Evolutionary conservation across 2,329 filamentous ascomycete genomes (phyloP), one percentile per base, ranked within the genome.

Genomic region (Boeremia exigua): DNA sequence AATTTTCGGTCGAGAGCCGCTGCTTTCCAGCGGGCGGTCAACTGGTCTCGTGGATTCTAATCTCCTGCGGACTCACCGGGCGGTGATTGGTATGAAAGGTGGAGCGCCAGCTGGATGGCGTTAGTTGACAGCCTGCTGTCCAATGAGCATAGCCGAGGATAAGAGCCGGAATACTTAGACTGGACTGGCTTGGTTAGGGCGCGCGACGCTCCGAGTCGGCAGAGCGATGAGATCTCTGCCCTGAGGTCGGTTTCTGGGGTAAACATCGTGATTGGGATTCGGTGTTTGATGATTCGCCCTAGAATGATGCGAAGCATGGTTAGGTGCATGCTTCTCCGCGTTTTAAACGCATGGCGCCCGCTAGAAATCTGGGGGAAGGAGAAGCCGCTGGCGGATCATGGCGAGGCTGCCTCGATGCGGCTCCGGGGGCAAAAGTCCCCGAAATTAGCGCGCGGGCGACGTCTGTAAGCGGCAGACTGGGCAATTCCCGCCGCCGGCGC

Each of bases 291-390:
- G 46, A 46, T 55, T 32, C 15, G 47, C 53, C 29, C 30, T 34
- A 42, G 23, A 37, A 39, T 30, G 33, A 37, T 30, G 32, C 37
- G 27, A 36, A 56, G 40, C 43, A 55, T 32, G 40, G 34, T 50
- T 46, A 50, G 52, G 15, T 55, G 42, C 52, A 50, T 50, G 53
- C 43, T 56, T 56, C 53, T 56, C 53, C 53, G 37, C 47, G 37
- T 56, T 56, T 44, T 50, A 19, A 40, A 38, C 42, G 36, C 53
- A 47, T 56, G 53, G 53, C 47, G 53, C 53, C 53, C 53, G 48
- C 47, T 56, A 47, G 37, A 56, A 50, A 51, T 9, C 42, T 43
- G 42, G 53, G 47, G 53, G 47, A 49, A 49, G 51, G 34, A 54
- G 44, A 32, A 48, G 38, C 44, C 44, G 44, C 44, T 48, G 45